A percentile compares a stretch with the other conserved stretches of the same genome.
Conservation (phyloP, 148 eudicot species). For the Euryodendron excelsum region DNA sequence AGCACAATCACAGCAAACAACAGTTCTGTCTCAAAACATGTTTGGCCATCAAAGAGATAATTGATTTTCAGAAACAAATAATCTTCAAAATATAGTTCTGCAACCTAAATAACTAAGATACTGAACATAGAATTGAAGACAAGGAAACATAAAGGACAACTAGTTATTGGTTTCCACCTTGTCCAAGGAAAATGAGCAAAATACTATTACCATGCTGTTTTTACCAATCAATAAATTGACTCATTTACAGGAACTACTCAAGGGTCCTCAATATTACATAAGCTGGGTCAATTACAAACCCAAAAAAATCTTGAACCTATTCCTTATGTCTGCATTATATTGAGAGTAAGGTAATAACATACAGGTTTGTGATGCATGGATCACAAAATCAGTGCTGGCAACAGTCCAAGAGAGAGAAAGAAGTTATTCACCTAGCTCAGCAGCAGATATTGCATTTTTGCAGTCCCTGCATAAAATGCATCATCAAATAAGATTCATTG, state of each 20-base stretch:
- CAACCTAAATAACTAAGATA: neutral
- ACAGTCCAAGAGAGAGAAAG: neutral
- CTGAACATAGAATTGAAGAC: neutral
- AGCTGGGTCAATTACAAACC: neutral
- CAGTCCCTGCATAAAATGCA: neutral
- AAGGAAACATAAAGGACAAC: too few species aligned
- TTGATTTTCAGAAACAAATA: neutral
- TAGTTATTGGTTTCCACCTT: neutral
- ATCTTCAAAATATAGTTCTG: neutral
- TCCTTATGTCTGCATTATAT: too few species aligned
- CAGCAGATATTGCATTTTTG: neutral
- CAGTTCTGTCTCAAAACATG: neutral
- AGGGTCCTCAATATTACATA: neutral
- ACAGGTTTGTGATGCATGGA: conserved; percentile 6
- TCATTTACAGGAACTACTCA: neutral
- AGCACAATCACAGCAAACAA: neutral
- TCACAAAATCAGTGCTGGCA: neutral
- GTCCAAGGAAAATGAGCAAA: neutral
- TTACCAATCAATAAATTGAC: neutral
- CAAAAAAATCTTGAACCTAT: neutral
- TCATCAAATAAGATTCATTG: neutral
- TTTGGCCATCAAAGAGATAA: neutral
- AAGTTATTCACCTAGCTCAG: neutral
- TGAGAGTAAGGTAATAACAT: conserved; percentile 1
- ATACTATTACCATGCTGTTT: neutral